Base-by-base conservation (phyloP, 2,329 filamentous ascomycete species). In the Fusarium veterinarium region DNA sequence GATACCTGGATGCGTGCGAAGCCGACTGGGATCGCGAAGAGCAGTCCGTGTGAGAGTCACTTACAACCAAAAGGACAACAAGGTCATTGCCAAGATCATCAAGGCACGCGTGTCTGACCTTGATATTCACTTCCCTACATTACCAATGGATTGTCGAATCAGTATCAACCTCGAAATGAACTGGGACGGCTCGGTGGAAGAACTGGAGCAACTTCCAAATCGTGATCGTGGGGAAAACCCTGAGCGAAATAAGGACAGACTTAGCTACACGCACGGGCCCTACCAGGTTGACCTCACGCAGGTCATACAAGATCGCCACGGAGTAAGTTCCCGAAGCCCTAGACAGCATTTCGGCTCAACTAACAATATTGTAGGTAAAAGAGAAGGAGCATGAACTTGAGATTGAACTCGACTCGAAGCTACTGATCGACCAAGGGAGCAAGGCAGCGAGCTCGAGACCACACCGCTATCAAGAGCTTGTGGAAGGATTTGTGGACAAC, bases 211-310 rank as follows among this genome's bases (percentile, higher is more conserved):
- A 30, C 63, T 82, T 57, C 77, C 77, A 52, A 81, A 77, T 59
- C 82, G 75, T 30, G 55, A 53, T 41, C 49, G 55, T 72, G 81
- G 61, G 73, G 85, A 78, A 77, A 84, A 78, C 33, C 83, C 87
- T 11, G 91, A 94, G 77, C 90, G 95, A 11, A 91, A 90, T 75
- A 99, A 99, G 81, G 95, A 99, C 81, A 90, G 96, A 23, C 86
- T 99, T 79, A 97, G 93, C 79, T 99, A 99, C 83, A 91, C 88
- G 14, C 97, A 98, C 80, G 88, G 95, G 44, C 91, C 90, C 60
- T 98, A 97, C 80, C 93, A 96, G 80, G 89, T 99, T 75, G 96
- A 99, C 82, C 85, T 99, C 56, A 99, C 96, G 0, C 95, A 98
- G 80, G 96, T 99, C 45, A 92, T 91, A 16, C 87, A 86, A 55